A percentile compares a stretch with the other conserved stretches of the same genome.
phyloP scores from a whole-genome alignment of 2,329 filamentous ascomycete genomes.

The Thelonectria olida region DNA sequence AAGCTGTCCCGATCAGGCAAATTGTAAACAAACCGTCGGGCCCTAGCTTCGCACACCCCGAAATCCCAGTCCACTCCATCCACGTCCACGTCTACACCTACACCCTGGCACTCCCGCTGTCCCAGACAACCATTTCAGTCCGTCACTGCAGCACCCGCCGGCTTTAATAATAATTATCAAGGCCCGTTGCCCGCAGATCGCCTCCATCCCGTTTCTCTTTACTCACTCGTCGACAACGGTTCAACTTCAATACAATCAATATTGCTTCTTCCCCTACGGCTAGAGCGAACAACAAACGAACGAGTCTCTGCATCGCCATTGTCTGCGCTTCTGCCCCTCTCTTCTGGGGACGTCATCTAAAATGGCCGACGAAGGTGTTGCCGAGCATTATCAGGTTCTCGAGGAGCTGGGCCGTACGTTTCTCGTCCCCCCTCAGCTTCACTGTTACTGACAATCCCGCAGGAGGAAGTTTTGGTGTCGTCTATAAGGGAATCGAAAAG shows the following conservation, averaged over 20 bases:
- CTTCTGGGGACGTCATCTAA: conserved; percentile 42
- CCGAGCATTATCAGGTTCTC: conserved; percentile 90
- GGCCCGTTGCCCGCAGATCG: background rate
- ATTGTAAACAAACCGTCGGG: conserved; percentile 51
- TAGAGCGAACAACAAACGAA: background rate
- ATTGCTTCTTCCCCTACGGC: background rate
- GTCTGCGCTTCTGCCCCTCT: conserved; percentile 10
- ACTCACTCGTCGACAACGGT: background rate
- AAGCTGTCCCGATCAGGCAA: conserved; percentile 48
- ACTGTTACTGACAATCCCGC: conserved; percentile 25
- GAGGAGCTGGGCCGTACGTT: conserved; percentile 93
- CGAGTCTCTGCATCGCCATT: conserved; percentile 8
- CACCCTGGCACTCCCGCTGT: conserved; percentile 40
- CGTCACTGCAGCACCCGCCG: conserved; percentile 25
- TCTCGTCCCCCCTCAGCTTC: background rate
- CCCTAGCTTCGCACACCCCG: conserved; percentile 36
- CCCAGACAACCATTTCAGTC: conserved; percentile 45
- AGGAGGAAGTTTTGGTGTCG: conserved; percentile 96
- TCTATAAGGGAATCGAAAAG: conserved; percentile 96
- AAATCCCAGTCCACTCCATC: conserved; percentile 29
- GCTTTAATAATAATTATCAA: conserved; percentile 29
- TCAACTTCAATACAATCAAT: background rate
- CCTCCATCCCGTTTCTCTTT: background rate
- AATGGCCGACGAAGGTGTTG: conserved; percentile 74
- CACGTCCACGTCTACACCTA: no score